Percentiles rank a stretch among this genome's conserved stretches.
Evolutionary conservation across 2,329 filamentous ascomycete genomes (phyloP).

Genomic region (Microascus cirrosus): DNA sequence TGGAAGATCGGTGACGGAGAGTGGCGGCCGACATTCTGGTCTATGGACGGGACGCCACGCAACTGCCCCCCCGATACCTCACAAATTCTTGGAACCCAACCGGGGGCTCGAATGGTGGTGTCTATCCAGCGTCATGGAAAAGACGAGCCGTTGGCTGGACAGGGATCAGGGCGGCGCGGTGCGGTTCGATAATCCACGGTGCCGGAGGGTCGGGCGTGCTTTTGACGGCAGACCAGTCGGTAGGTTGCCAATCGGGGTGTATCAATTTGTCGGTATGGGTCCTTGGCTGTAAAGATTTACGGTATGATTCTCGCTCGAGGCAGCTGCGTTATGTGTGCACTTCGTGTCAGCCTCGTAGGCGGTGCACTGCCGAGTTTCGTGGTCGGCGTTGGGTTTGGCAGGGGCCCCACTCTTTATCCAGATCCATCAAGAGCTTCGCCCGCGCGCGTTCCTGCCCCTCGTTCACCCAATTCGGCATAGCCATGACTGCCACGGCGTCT

Average conservation of each 20-base stretch:
- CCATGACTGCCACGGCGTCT: background rate
- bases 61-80: background rate
- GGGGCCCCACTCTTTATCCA: background rate
- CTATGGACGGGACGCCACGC: background rate
- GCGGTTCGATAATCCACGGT: background rate
- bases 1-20: slow-evolving; percentile 53
- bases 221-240: background rate
- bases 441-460: background rate
- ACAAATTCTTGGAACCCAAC: background rate
- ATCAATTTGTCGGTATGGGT: background rate
- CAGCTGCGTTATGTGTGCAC: background rate
- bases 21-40: slow-evolving; percentile 38
- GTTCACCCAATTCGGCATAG: background rate
- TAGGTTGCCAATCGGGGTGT: background rate
- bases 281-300: background rate
- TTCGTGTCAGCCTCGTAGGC: slow-evolving; percentile 4
- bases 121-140: background rate
- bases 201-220: background rate
- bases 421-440: background rate
- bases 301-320: background rate
- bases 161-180: background rate
- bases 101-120: background rate
- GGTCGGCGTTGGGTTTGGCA: background rate
- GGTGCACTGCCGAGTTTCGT: background rate
- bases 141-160: background rate